Evolutionary conservation across 176 grass and related monocot genomes (phyloP).

Genomic region (Eleusine indica): DNA sequence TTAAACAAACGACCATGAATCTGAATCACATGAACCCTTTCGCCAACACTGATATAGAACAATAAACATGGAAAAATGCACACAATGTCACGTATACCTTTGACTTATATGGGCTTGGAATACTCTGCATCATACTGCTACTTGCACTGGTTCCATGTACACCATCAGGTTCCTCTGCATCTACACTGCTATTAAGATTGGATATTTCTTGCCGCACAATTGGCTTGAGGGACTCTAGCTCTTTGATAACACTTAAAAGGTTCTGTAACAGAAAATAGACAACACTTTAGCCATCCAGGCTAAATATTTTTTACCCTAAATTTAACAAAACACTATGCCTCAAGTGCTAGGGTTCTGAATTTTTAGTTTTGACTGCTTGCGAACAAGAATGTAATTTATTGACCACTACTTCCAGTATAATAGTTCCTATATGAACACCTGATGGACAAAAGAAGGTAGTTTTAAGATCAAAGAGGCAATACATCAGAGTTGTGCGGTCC

Average conservation of each 20-base stretch:
- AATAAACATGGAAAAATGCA: constrained; percentile 19
- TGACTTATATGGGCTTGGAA: constrained; percentile 39
- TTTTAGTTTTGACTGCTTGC: background rate
- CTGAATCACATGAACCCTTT: constrained; percentile 21
- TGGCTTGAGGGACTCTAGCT: constrained; percentile 89
- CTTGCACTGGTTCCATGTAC: constrained; percentile 34
- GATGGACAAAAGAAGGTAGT: constrained; percentile 22
- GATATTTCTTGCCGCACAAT: constrained; percentile 65
- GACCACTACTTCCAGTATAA: background rate
- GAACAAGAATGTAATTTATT: background rate
- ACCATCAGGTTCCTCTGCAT: constrained; percentile 40
- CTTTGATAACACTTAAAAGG: constrained; percentile 75
- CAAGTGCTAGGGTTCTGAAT: background rate
- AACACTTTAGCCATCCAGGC: constrained; percentile 15
- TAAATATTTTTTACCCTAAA: background rate
- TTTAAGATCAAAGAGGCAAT: constrained; percentile 23
- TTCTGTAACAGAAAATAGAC: constrained; percentile 57
- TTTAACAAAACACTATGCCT: background rate
- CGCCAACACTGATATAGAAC: constrained; percentile 1
- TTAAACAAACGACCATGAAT: background rate
- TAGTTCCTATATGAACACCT: constrained; percentile 14
- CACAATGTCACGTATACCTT: constrained; percentile 56
- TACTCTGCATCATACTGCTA: constrained; percentile 37
- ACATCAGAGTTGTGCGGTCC: constrained; percentile 50
- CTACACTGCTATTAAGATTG: constrained; percentile 41